Percentiles rank a stretch among this genome's conserved stretches.
Evolutionary conservation across 2,329 filamentous ascomycete genomes (phyloP).

Genomic region (Paraphoma chrysanthemicola): DNA sequence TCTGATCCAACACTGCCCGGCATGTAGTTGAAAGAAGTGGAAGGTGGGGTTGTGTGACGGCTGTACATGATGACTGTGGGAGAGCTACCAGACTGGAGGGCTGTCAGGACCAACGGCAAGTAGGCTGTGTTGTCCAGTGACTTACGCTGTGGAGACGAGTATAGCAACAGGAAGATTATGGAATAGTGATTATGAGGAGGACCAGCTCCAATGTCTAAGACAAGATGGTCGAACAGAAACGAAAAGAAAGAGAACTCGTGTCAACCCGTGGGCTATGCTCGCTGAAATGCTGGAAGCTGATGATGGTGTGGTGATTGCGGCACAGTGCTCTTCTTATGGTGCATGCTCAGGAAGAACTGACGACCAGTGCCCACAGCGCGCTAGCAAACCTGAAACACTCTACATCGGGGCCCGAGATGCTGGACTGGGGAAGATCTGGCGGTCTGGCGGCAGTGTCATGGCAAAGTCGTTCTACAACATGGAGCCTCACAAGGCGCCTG

Average conservation of each 20-base stretch:
- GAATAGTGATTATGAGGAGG: conserved; percentile 50
- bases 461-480: conserved; percentile 31
- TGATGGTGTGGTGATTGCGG: conserved; percentile 41
- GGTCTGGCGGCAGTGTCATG: conserved; percentile 42
- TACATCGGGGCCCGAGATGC: conserved; percentile 38
- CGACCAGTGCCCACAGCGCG: conserved; percentile 45
- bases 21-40: conserved; percentile 45
- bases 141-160: conserved; percentile 40
- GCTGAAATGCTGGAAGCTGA: conserved; percentile 32
- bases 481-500: conserved; percentile 41
- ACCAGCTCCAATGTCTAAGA: conserved; percentile 54
- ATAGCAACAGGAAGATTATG: conserved; percentile 40
- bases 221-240: conserved; percentile 41
- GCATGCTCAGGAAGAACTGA: conserved; percentile 34
- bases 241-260: conserved; percentile 46
- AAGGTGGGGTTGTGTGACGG: conserved; percentile 55
- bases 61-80: conserved; percentile 48
- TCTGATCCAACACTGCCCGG: conserved; percentile 58
- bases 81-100: conserved; percentile 45
- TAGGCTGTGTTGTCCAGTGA: conserved; percentile 18
- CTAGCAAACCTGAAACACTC: conserved; percentile 50
- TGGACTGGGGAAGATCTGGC: conserved; percentile 31
- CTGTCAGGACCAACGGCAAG: conserved; percentile 18
- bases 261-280: conserved; percentile 42
- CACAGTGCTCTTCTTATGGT: conserved; percentile 49